These are phyloP conservation scores for Barnettozyma wickerhamii DNA, from an alignment of 805 yeast genomes.

Conservation along the genomic window DNA sequence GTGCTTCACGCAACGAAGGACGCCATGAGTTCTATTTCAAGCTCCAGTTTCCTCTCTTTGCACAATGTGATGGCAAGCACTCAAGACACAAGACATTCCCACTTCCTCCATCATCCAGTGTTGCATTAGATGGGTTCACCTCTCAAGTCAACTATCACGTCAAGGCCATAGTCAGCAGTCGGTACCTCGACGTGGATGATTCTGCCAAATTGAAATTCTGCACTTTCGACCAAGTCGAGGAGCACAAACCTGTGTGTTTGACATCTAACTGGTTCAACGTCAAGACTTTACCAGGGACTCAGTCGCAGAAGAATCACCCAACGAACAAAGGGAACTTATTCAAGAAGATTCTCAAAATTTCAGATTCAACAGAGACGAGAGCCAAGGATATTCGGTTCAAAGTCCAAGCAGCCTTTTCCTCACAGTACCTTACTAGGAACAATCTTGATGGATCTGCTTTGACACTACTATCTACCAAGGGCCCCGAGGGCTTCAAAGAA, in stretches of 20 bases:
- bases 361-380: background rate
- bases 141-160: background rate
- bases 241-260: background rate
- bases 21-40: background rate
- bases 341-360: background rate
- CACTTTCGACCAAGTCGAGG: background rate
- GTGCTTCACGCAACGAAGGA: background rate
- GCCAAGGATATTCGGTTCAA: background rate
- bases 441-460: background rate
- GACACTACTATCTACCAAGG: background rate
- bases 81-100: background rate
- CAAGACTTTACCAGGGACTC: background rate
- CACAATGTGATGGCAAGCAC: background rate
- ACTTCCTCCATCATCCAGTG: background rate
- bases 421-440: background rate
- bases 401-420: background rate
- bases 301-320: background rate
- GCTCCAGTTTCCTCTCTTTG: background rate
- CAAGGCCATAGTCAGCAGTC: background rate
- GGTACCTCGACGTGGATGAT: background rate
- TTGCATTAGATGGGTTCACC: background rate
- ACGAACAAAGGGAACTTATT: background rate
- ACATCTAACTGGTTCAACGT: background rate
- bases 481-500: background rate
- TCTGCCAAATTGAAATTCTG: background rate